Percentiles rank a stretch among this genome's conserved stretches.
Conservation (phyloP, 2,329 filamentous ascomycete genomes). For the Sarocladiaceae sp. region DNA sequence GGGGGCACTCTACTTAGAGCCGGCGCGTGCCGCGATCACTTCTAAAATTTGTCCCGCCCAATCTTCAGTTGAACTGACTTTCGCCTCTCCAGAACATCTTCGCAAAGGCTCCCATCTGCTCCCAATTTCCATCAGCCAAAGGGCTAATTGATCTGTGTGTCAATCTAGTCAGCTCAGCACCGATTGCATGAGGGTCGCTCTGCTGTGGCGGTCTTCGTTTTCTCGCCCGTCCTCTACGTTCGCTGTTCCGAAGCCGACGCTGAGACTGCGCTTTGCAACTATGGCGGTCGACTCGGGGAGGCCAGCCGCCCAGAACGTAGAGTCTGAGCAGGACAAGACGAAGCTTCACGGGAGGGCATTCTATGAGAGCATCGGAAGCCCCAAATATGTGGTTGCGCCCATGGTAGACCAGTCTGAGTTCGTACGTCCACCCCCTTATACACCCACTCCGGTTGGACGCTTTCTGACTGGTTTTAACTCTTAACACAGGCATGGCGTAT, state of each 20-base stretch:
- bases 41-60: constrained; percentile 2
- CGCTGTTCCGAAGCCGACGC: neutral
- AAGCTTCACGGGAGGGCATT: constrained; percentile 84
- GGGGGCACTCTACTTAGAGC: too few relatives aligned
- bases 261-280: constrained; percentile 17
- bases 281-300: constrained; percentile 19
- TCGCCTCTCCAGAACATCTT: neutral
- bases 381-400: constrained; percentile 83
- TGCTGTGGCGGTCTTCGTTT: neutral
- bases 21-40: neutral
- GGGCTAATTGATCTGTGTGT: too few relatives aligned
- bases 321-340: constrained; percentile 38
- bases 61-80: neutral
- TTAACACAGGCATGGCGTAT: constrained; percentile 79
- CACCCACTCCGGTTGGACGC: too few relatives aligned
- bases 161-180: too few relatives aligned
- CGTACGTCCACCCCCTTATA: constrained; percentile 53
- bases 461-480: neutral
- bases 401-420: constrained; percentile 99
- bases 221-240: neutral
- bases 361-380: constrained; percentile 90
- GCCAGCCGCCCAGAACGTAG: constrained; percentile 11
- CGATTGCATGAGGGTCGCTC: constrained; percentile 3
- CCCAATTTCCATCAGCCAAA: too few relatives aligned
- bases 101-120: too few relatives aligned